These are phyloP conservation scores for Coniochaeta prunicola DNA, from an alignment of 2,329 filamentous ascomycete genomes.

Conservation along the genomic window DNA sequence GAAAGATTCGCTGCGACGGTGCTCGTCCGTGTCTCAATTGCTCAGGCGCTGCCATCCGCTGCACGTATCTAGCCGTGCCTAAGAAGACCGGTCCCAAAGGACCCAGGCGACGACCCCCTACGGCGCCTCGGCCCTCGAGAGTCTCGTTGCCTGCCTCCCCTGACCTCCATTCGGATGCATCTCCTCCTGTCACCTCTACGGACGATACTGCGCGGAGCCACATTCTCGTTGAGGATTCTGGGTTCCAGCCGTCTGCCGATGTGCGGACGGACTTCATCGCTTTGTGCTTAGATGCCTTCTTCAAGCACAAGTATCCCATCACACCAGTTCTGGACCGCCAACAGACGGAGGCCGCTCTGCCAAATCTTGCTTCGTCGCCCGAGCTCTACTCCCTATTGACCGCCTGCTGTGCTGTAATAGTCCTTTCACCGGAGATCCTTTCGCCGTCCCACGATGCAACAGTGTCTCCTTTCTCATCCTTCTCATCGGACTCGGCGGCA, in stretches of 20 bases:
- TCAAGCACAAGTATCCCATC: conserved; percentile 25
- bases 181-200: not conserved
- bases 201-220: not conserved
- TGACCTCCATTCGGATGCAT: not conserved
- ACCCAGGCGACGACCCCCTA: conserved; percentile 6
- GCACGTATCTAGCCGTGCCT: conserved; percentile 21
- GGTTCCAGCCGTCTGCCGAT: conserved; percentile 6
- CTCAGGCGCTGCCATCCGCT: conserved; percentile 7
- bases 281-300: conserved; percentile 22
- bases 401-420: conserved; percentile 20
- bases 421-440: conserved; percentile 19
- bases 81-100: conserved; percentile 23
- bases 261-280: conserved; percentile 10
- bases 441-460: not conserved
- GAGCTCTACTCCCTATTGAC: conserved; percentile 20
- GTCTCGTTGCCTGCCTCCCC: not conserved
- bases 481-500: not conserved
- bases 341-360: conserved; percentile 11
- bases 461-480: not conserved
- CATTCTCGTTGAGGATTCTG: not conserved
- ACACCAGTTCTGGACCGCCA: conserved; percentile 21
- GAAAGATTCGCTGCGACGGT: conserved; percentile 23
- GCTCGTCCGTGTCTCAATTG: conserved; percentile 19
- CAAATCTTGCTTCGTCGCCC: conserved; percentile 5
- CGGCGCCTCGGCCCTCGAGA: not conserved